A percentile compares a stretch with the other conserved stretches of the same genome.
These are phyloP conservation scores for Cyclotella kingstonii DNA, from an alignment of 108 stramenopile species.

Conservation along the genomic window DNA sequence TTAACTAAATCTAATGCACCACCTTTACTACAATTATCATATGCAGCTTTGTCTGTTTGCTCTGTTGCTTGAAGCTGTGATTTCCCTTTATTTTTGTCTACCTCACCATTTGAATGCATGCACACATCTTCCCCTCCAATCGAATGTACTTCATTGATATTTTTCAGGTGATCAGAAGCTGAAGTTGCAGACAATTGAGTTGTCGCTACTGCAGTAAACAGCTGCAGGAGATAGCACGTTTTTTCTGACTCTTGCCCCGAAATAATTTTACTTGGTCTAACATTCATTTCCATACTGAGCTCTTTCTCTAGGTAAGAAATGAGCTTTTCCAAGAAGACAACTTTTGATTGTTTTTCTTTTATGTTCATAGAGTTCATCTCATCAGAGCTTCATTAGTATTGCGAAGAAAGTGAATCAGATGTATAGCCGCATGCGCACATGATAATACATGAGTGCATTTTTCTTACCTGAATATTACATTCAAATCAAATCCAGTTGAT, in stretches of 20 bases:
- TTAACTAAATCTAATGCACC: too few relatives aligned
- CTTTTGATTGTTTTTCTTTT: conserved; percentile 59
- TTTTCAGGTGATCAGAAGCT: too few relatives aligned
- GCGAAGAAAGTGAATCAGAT: not conserved
- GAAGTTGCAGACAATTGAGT: conserved; percentile 5
- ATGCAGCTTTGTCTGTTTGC: too few relatives aligned
- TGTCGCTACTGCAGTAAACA: conserved; percentile 59
- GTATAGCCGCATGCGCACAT: conserved; percentile 12
- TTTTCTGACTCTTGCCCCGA: conserved; percentile 74
- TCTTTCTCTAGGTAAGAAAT: conserved; percentile 43
- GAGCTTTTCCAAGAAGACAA: conserved; percentile 63
- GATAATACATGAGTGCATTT: not conserved
- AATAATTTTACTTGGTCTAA: conserved; percentile 63
- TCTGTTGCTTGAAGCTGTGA: too few relatives aligned
- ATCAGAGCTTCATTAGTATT: conserved; percentile 10
- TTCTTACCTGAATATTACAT: conserved; percentile 35
- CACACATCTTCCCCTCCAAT: too few relatives aligned
- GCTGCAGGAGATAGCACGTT: conserved; percentile 71
- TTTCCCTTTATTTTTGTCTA: too few relatives aligned
- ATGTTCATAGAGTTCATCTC: conserved; percentile 54
- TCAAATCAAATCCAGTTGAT: conserved; percentile 43
- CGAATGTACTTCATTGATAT: too few relatives aligned
- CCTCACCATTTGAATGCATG: too few relatives aligned
- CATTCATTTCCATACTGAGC: conserved; percentile 43
- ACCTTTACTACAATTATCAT: too few relatives aligned